These are phyloP conservation scores for Gyromitra esculenta DNA, from an alignment of 2,329 filamentous ascomycete genomes.

Conservation along the genomic window DNA sequence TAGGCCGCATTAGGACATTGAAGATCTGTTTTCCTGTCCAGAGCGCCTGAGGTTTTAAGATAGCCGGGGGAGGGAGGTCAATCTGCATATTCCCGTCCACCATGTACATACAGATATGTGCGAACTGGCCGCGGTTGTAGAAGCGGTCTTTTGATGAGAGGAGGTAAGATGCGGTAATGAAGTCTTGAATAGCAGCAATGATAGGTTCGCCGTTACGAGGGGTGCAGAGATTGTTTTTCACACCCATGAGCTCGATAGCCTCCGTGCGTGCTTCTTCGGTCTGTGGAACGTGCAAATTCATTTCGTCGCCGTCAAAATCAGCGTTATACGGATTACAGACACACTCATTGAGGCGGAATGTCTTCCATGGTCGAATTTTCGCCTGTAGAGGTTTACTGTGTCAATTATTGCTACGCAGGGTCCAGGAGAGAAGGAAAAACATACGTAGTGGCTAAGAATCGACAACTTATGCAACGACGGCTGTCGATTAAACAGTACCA, in stretches of 20 bases:
- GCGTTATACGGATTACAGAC: conserved; percentile 98
- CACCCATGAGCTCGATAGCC: conserved; percentile 95
- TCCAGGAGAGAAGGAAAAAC: background rate
- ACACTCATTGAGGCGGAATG: conserved; percentile 96
- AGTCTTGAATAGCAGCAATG: conserved; percentile 98
- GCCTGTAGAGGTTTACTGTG: conserved; percentile 24
- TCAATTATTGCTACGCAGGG: background rate
- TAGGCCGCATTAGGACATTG: conserved; percentile 88
- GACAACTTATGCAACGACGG: conserved; percentile 97
- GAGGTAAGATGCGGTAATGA: conserved; percentile 93
- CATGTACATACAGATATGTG: conserved; percentile 93
- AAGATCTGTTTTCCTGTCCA: conserved; percentile 99
- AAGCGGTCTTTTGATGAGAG: conserved; percentile 93
- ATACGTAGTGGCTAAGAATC: conserved; percentile 91
- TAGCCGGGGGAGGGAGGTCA: conserved; percentile 85
- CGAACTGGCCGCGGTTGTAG: conserved; percentile 86
- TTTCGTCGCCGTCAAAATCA: conserved; percentile 98
- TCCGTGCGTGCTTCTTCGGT: conserved; percentile 96
- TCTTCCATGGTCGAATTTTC: conserved; percentile 93
- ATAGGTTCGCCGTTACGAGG: conserved; percentile 98
- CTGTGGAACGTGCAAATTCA: conserved; percentile 98
- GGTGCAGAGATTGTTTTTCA: conserved; percentile 94
- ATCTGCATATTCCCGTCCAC: conserved; percentile 79
- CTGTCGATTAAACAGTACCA: conserved; percentile 97
- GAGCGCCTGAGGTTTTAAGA: conserved; percentile 82